Percentiles rank a stretch among this genome's conserved stretches.
phyloP scores from a whole-genome alignment of 1,139 yeast genomes.

The Yamadazyma friedrichii region DNA sequence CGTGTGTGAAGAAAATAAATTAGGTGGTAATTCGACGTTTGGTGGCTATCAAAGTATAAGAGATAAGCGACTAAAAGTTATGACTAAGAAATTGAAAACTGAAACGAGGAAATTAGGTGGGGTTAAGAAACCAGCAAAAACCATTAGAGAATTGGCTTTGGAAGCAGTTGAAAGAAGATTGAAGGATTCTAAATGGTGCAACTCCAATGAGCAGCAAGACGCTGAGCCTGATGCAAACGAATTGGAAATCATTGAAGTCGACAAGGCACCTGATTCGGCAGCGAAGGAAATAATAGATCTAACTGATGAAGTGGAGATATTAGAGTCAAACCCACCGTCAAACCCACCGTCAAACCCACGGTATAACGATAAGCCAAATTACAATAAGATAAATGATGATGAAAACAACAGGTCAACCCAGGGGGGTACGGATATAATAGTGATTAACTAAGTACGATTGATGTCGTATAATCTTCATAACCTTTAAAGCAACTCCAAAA shows the following conservation, averaged over 20 bases:
- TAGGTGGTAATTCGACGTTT: slow-evolving; percentile 38
- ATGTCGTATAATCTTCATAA: too few species aligned
- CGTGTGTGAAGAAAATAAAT: slow-evolving; percentile 49
- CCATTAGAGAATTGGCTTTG: slow-evolving; percentile 50
- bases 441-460: too few species aligned
- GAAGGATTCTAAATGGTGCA: slow-evolving; percentile 59
- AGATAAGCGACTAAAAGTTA: slow-evolving; percentile 37
- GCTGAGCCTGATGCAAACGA: slow-evolving; percentile 36
- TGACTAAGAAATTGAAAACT: slow-evolving; percentile 38
- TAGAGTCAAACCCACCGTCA: too few species aligned
- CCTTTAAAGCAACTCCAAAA: too few species aligned
- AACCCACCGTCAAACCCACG: too few species aligned
- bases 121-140: slow-evolving; percentile 14
- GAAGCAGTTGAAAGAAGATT: slow-evolving; percentile 69
- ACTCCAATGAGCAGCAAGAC: slow-evolving; percentile 14
- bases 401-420: too few species aligned
- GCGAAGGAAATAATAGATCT: neutral
- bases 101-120: slow-evolving; percentile 39
- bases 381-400: too few species aligned
- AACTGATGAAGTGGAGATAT: neutral
- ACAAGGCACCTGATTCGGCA: neutral
- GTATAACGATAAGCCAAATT: neutral
- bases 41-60: slow-evolving; percentile 27
- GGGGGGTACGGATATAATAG: too few species aligned
- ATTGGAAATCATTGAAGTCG: slow-evolving; percentile 18